Evolutionary conservation across 192 early-diverging fungal species (phyloP).

Genomic region (Mortierella hygrophila): DNA sequence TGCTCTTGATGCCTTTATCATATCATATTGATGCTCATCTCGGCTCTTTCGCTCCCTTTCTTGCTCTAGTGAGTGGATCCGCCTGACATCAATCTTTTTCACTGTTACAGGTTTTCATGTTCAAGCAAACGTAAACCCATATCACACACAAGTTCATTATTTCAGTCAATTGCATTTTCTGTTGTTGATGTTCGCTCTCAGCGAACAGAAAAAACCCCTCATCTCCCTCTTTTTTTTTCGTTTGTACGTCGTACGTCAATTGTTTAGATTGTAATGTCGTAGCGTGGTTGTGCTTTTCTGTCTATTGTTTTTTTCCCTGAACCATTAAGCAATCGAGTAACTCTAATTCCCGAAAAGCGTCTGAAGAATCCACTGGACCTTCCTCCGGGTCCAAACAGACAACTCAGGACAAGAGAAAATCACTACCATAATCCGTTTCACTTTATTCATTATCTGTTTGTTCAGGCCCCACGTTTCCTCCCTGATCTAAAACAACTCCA

Average conservation of each 20-base stretch:
- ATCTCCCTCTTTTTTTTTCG: not conserved
- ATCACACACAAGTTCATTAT: not conserved
- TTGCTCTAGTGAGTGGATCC: not conserved
- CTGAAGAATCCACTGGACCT: not conserved
- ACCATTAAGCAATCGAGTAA: constrained; percentile 6
- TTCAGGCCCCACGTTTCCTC: not conserved
- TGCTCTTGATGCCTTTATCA: not conserved
- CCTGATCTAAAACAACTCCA: not conserved
- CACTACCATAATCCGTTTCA: not conserved
- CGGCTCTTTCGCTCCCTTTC: not conserved
- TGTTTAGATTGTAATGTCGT: not conserved
- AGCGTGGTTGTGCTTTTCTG: not conserved
- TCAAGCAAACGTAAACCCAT: not conserved
- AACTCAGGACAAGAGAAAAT: not conserved
- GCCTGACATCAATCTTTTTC: not conserved
- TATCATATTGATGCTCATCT: constrained; percentile 4
- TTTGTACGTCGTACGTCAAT: not conserved
- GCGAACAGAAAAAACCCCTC: constrained; percentile 18
- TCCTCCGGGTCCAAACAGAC: not conserved
- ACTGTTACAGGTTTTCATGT: not conserved
- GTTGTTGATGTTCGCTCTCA: not conserved
- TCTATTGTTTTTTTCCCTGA: not conserved
- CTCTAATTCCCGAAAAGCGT: constrained; percentile 5
- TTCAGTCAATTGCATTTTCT: not conserved
- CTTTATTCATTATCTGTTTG: not conserved